phyloP scores from a whole-genome alignment of 1,284 basidiomycete genomes.

The Leccinum solheimii region DNA sequence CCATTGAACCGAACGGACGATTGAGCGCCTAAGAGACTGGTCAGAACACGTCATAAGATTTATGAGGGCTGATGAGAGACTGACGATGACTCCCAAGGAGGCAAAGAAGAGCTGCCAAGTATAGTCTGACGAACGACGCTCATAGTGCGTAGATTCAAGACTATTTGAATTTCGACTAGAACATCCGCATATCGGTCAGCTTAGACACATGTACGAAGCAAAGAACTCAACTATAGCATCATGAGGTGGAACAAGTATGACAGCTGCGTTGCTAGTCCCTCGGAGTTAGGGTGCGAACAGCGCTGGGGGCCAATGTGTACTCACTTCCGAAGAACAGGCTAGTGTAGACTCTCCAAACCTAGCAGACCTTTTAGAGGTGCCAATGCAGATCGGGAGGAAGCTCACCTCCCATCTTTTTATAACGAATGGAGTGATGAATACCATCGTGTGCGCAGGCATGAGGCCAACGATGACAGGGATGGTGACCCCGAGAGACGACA shows the following conservation, averaged over 20 bases:
- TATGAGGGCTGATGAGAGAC: conserved; percentile 25
- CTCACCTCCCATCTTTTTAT: conserved; percentile 54
- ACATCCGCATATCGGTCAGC: neutral
- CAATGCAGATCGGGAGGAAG: conserved; percentile 8
- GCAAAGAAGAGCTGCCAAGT: conserved; percentile 73
- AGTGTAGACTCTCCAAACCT: conserved; percentile 80
- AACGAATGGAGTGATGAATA: conserved; percentile 57
- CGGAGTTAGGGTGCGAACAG: neutral
- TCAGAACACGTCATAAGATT: conserved; percentile 4
- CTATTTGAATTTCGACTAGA: conserved; percentile 61
- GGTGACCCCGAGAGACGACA: conserved; percentile 62
- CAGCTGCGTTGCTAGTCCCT: conserved; percentile 50
- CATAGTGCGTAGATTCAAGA: conserved; percentile 65
- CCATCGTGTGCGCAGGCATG: conserved; percentile 52
- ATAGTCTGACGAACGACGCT: conserved; percentile 63
- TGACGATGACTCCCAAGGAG: conserved; percentile 57
- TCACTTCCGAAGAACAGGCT: conserved; percentile 78
- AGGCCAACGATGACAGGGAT: conserved; percentile 61
- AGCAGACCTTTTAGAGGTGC: conserved; percentile 8
- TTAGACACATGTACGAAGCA: neutral
- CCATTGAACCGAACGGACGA: conserved; percentile 57
- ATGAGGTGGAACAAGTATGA: conserved; percentile 71
- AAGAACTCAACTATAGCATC: conserved; percentile 70
- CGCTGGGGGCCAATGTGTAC: conserved; percentile 20
- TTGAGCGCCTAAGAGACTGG: conserved; percentile 50